Base-by-base conservation (phyloP, 2,329 filamentous ascomycete genomes). In the Beauveria sp. region DNA sequence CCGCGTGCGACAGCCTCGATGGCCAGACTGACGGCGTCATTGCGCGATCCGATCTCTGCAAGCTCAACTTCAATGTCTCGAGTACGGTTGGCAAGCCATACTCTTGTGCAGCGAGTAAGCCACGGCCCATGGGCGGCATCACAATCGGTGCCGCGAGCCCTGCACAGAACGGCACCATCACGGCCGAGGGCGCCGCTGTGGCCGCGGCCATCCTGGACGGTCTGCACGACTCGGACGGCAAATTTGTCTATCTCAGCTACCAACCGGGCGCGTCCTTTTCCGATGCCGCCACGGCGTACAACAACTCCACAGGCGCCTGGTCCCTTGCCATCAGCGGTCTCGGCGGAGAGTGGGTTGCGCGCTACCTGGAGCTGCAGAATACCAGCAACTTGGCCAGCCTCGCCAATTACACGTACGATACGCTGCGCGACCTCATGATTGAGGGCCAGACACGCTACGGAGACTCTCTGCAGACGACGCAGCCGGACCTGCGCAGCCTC, bases 401-500 rank as follows among this genome's bases (percentile, higher is more conserved):
- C 1, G 68, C 76, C 52, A 70, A 72, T 55, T 76, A 83, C 52
- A 83, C 80, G 18, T 80, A 80, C 65, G 80, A 84, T 64, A 82
- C 77, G 1, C 71, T 84, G 18, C 72, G 75, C 5, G 74, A 75
- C 28, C 84, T 79, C 78, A 84, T 84, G 73, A 68, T 72, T 5
- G 69, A 71, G 8, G 80, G 77, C 14, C 76, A 77, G 75, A 70
- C 77, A 50, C 75, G 72, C 61, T 83, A 80, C 68, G 64, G 73
- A 53, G 77, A 81, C 67, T 77, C 73, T 20, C 70, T 84, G n/a
- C 81, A 84, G 66, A 84, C 80, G 6, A 83, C 77, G 1, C 68
- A 77, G 34, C 79, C 80, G 0, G 81, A 85, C 63, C 73, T 85
- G 0, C 79, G 76, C 0, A 65, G 72, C 10, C 83, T 83, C 72